Evolutionary conservation across 2,329 filamentous ascomycete species (phyloP).

Genomic region (Aureobasidium musti): DNA sequence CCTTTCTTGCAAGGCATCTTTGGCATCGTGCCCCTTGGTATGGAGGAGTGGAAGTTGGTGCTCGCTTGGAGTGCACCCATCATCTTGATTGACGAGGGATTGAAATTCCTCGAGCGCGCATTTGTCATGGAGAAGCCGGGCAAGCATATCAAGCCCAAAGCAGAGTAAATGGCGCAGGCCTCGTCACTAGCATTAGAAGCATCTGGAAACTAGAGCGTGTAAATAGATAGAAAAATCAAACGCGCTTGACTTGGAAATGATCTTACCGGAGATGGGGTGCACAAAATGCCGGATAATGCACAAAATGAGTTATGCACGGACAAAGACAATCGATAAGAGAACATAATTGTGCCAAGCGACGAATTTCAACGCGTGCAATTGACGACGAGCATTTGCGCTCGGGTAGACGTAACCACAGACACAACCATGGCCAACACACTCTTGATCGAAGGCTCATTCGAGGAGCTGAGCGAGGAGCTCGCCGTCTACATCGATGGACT

Average conservation of each 20-base stretch:
- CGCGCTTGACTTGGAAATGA: neutral
- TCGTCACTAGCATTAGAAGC: neutral
- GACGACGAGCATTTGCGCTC: constrained; percentile 12
- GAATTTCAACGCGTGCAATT: constrained; percentile 10
- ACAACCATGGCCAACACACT: constrained; percentile 31
- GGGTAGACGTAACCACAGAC: neutral
- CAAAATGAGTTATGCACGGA: neutral
- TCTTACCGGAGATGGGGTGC: neutral
- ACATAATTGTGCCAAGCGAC: constrained; percentile 3
- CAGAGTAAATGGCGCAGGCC: constrained; percentile 23
- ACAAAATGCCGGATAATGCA: neutral
- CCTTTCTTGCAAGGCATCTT: constrained; percentile 88
- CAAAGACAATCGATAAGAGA: constrained; percentile 3
- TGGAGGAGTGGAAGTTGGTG: constrained; percentile 90
- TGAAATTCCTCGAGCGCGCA: constrained; percentile 71
- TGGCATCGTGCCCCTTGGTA: constrained; percentile 83
- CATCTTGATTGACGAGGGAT: constrained; percentile 79
- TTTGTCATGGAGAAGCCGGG: constrained; percentile 40
- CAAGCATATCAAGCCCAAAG: constrained; percentile 29
- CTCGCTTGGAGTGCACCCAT: constrained; percentile 85
- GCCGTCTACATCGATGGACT: constrained; percentile 88
- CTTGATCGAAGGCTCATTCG: constrained; percentile 86
- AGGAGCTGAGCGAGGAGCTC: constrained; percentile 91
- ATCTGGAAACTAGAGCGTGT: constrained; percentile 3
- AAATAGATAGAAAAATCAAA: neutral